Percentiles rank a stretch among this genome's conserved stretches.
Evolutionary conservation across 768 basidiomycete genomes (phyloP).

Genomic region (Psilocybe subaeruginosa): DNA sequence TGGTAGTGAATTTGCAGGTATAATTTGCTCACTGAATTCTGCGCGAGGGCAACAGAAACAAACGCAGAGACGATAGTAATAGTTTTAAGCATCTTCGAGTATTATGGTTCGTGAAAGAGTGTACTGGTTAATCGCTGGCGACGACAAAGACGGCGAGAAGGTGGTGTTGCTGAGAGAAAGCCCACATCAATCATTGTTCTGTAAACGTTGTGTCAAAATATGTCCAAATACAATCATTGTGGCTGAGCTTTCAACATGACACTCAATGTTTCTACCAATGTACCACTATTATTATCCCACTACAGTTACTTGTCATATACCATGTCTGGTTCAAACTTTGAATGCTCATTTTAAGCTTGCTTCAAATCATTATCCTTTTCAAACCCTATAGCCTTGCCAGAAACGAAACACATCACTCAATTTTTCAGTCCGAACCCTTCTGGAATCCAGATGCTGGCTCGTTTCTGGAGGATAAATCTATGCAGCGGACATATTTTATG

Average conservation of each 20-base stretch:
- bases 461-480: too few relatives aligned
- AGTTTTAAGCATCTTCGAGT: conserved; percentile 49
- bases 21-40: conserved; percentile 40
- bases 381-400: too few relatives aligned
- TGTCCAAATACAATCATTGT: conserved; percentile 27
- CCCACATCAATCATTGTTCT: conserved; percentile 24
- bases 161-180: conserved; percentile 21
- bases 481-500: too few relatives aligned
- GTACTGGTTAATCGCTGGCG: conserved; percentile 50
- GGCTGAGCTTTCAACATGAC: conserved; percentile 17
- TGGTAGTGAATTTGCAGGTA: background rate
- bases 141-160: conserved; percentile 26
- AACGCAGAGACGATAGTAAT: conserved; percentile 55
- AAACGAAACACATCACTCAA: too few relatives aligned
- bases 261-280: background rate
- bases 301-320: too few relatives aligned
- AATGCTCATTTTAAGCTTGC: too few relatives aligned
- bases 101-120: conserved; percentile 41
- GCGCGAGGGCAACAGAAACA: conserved; percentile 53
- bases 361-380: too few relatives aligned
- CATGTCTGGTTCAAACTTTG: too few relatives aligned
- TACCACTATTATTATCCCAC: background rate
- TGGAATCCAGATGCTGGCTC: too few relatives aligned
- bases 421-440: too few relatives aligned
- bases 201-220: conserved; percentile 29